These are phyloP conservation scores for Colletotrichum viniferum DNA, from an alignment of 2,329 filamentous ascomycete species.

Conservation along the genomic window DNA sequence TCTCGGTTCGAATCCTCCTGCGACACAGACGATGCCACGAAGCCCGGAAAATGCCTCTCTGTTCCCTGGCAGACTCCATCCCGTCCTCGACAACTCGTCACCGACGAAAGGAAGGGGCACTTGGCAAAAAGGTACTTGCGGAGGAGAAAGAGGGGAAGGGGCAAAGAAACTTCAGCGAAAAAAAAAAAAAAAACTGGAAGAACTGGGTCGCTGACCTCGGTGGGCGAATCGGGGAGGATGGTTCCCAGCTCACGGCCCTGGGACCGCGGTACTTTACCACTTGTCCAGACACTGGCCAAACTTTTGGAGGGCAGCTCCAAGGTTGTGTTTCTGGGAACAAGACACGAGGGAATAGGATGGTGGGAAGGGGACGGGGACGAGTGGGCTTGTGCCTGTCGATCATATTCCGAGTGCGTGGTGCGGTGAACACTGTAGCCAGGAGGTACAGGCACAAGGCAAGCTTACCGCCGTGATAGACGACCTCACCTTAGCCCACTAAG, in stretches of 20 bases:
- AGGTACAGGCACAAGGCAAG: background rate
- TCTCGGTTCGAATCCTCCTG: conserved; percentile 5
- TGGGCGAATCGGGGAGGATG: conserved; percentile 12
- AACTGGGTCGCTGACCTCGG: background rate
- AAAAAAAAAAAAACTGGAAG: background rate
- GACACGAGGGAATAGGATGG: conserved; percentile 3
- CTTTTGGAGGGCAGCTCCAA: background rate
- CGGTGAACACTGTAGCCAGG: background rate
- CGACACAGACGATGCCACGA: conserved; percentile 7
- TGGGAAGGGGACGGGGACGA: background rate
- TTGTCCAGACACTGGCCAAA: background rate
- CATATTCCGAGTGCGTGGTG: conserved; percentile 7
- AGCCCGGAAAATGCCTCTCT: conserved; percentile 7
- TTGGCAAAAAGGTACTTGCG: conserved; percentile 9
- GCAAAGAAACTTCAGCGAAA: background rate
- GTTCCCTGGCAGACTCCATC: conserved; percentile 6
- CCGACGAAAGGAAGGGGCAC: background rate
- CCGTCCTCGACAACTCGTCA: background rate
- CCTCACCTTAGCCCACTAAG: accelerated
- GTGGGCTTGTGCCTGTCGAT: conserved; percentile 17
- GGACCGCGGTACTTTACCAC: background rate
- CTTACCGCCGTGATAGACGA: background rate
- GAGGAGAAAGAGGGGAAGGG: background rate
- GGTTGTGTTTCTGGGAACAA: background rate
- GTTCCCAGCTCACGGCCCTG: background rate